Evolutionary conservation across 768 basidiomycete genomes (phyloP).

Genomic region (Candolleomyces efflorescens): DNA sequence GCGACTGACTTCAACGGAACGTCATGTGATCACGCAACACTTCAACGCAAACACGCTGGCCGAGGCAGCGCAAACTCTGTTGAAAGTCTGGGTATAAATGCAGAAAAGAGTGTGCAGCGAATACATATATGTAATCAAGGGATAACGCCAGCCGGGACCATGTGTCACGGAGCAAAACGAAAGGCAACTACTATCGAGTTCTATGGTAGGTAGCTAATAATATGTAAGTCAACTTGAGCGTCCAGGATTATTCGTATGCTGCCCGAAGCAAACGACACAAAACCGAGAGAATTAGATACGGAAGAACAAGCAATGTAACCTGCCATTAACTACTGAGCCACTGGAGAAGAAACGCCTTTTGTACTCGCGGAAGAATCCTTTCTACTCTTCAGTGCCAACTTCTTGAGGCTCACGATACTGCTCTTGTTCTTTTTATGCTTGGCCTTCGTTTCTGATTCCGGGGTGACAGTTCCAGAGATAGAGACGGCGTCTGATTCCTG

Average conservation of each 20-base stretch:
- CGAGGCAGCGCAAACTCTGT: not conserved
- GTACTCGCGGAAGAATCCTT: slow-evolving; percentile 46
- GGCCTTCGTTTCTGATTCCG: slow-evolving; percentile 26
- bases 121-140: slow-evolving; percentile 1
- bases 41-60: not conserved
- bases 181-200: not conserved
- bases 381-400: slow-evolving; percentile 43
- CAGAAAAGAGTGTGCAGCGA: not conserved
- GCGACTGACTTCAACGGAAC: slow-evolving; percentile 15
- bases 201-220: slow-evolving; percentile 1
- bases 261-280: not conserved
- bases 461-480: slow-evolving; percentile 12
- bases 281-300: not conserved
- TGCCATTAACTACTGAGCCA: slow-evolving; percentile 1
- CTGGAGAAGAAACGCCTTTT: slow-evolving; percentile 29
- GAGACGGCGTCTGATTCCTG: slow-evolving; percentile 34
- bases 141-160: not conserved
- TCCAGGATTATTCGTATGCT: no score
- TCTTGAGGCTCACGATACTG: slow-evolving; percentile 52
- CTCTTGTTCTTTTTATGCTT: slow-evolving; percentile 55
- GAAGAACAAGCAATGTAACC: not conserved
- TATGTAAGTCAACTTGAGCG: not conserved
- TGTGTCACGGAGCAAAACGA: not conserved
- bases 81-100: not conserved
- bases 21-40: slow-evolving; percentile 4